These are phyloP conservation scores for Alternaria arbusti DNA, from an alignment of 2,329 filamentous ascomycete genomes.

Conservation along the genomic window DNA sequence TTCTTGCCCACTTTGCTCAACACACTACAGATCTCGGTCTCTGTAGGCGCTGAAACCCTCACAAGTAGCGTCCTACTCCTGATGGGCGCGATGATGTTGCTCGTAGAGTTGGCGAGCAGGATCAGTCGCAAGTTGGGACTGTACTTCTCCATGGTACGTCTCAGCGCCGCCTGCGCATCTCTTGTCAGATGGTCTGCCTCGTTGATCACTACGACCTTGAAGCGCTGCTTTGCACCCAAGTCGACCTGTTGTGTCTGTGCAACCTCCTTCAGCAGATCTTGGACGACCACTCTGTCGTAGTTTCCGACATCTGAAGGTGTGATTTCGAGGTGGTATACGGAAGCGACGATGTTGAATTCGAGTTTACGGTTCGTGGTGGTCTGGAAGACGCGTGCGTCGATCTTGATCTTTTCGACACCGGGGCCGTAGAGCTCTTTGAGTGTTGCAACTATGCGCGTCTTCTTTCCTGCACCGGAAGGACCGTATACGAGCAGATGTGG, in stretches of 20 bases:
- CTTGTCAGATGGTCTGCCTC: conserved; percentile 93
- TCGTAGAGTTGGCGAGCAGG: conserved; percentile 91
- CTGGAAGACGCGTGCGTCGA: conserved; percentile 95
- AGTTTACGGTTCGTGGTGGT: conserved; percentile 95
- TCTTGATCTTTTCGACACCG: conserved; percentile 99
- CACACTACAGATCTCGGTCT: conserved; percentile 82
- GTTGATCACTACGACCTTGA: conserved; percentile 99
- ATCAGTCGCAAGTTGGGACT: conserved; percentile 93
- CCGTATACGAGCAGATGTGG: conserved; percentile 97
- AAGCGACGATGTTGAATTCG: conserved; percentile 98
- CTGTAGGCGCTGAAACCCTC: conserved; percentile 85
- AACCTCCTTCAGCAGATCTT: conserved; percentile 95
- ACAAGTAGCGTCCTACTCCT: conserved; percentile 89
- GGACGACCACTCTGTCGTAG: conserved; percentile 94
- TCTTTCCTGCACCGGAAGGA: conserved; percentile 95
- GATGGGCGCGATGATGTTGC: conserved; percentile 99
- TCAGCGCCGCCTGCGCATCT: conserved; percentile 92
- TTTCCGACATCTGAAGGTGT: conserved; percentile 96
- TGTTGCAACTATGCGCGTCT: conserved; percentile 94
- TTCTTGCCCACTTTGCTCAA: conserved; percentile 73
- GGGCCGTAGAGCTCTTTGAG: conserved; percentile 94
- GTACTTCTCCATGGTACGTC: conserved; percentile 99
- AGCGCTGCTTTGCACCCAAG: conserved; percentile 83
- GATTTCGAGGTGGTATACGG: conserved; percentile 97
- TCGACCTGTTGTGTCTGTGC: conserved; percentile 99